Base-by-base conservation (phyloP, 1,284 basidiomycete species). In the Xerocomus amazonicus region DNA sequence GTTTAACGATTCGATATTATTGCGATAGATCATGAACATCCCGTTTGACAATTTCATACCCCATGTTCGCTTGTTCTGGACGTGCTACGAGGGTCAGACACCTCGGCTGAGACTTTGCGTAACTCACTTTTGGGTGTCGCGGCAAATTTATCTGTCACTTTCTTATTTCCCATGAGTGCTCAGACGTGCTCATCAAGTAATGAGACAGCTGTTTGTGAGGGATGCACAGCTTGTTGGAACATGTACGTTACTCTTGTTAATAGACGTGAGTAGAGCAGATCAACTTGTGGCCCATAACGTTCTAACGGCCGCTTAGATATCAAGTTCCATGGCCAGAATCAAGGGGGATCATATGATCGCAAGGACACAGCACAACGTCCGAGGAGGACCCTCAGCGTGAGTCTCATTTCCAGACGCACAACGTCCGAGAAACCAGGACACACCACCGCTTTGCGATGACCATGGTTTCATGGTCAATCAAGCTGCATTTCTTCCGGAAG, bases 401-500 rank as follows among this genome's bases (percentile, higher is more conserved):
- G 65, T 43, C 62, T 67, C 59, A 60, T 46, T 59, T 54, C 47
- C 60, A 59, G 50, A 51, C 63, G 33, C 58, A 56, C 57, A 43
- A 69, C 72, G 31, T 72, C 69, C 8, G 60, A 65, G 45, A 70
- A 23, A 70, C 67, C 14, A 69, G 71, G 23, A 70, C 68, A 29
- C 55, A 37, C 36, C 51, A 45, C 41, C 19, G 31, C 19, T 23
- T 36, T 47, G 41, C 27, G 53, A 43, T 47, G 40, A 38, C 42
- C 36, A 36, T 48, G 17, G 46, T 40, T 51, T 19, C 47, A 72
- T 35, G 32, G 19, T 40, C 47, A 38, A 57, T 45, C 31, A 57
- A 70, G 71, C 16, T 75, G 70, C 56, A 58, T 78, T 36, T 70
- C 71, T 9, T 69, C 62, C 23, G 70, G 72, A 26, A 62, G 71